Base-by-base conservation (phyloP, 805 yeast species). In the Sugiyamaella qingdaonensis region DNA sequence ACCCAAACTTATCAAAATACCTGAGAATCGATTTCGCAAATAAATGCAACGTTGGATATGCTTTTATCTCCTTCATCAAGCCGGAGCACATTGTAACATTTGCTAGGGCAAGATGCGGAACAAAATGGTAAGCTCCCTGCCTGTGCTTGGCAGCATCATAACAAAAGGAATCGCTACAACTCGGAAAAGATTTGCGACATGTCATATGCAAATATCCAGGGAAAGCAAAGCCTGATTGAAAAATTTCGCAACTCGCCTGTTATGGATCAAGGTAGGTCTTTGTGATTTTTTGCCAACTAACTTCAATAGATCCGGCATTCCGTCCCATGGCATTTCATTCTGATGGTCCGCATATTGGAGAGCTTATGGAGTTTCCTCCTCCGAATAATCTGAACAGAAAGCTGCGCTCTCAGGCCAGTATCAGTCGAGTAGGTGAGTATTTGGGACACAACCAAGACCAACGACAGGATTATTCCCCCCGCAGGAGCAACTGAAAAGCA, bases 41-140 rank as follows among this genome's bases (percentile, higher is more conserved):
- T 59, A 72, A 71, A 52, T 77, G 82, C 70, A 79, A 79, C 54
- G 82, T 78, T 31, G 83, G 83, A 4, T 78, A 78, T 64, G 83
- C 82, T 3, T 78, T 78, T 60, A 72, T 78, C 33, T 75, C 79
- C 8, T 78, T 78, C 58, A 73, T 68, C 18, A 61, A 68, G 29
- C 77, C 82, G 5, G 64, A 66, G 48, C 69, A 73, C 43, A 76
- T 79, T 29, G 69, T 76, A 36, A 66, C 69, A 9, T 77, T 79
- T 59, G 79, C 78, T 45, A 61, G 65, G 37, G 73, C 71, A 1
- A 65, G 81, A 27, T 71, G 72, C 3, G 81, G 81, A 4, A 73
- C 73, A 49, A 73, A 69, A 58, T 79, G 83, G 78, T 61, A 53
- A 27, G 43, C 31, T 8, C 19, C n/a, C 33, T 21, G 31, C 21